Percentiles rank a stretch among this genome's conserved stretches.
These are phyloP conservation scores for Populus simonii DNA, from an alignment of 345 rosid genomes.

Conservation along the genomic window DNA sequence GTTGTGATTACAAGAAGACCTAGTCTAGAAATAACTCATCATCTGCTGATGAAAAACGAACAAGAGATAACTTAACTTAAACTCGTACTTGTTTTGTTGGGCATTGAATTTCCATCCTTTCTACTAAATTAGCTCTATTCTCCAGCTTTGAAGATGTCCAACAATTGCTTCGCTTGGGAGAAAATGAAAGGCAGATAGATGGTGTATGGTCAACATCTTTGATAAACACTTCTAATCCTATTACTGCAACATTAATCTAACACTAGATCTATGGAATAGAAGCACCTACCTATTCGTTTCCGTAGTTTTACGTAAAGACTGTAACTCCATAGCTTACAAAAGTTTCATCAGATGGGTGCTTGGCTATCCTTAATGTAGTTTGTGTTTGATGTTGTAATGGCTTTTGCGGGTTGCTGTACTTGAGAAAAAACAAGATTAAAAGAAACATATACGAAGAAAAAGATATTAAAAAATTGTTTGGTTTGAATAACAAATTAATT, in stretches of 20 bases:
- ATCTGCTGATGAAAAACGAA: too few species aligned
- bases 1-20: not conserved
- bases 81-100: too few species aligned
- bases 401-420: not conserved
- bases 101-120: too few species aligned
- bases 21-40: too few species aligned
- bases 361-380: not conserved
- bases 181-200: slow-evolving; percentile 9
- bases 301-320: not conserved
- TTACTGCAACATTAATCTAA: not conserved
- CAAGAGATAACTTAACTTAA: too few species aligned
- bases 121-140: too few species aligned
- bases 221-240: not conserved
- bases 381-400: not conserved
- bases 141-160: not conserved
- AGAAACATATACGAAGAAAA: too few species aligned
- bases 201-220: slow-evolving; percentile 2
- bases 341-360: not conserved
- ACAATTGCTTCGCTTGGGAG: slow-evolving; percentile 6
- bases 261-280: not conserved
- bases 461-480: too few species aligned
- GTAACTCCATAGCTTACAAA: not conserved
- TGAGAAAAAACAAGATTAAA: too few species aligned
- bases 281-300: not conserved
- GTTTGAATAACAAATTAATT: too few species aligned